phyloP scores from a whole-genome alignment of 2,329 filamentous ascomycete genomes.

The Stenocarpella maydis region DNA sequence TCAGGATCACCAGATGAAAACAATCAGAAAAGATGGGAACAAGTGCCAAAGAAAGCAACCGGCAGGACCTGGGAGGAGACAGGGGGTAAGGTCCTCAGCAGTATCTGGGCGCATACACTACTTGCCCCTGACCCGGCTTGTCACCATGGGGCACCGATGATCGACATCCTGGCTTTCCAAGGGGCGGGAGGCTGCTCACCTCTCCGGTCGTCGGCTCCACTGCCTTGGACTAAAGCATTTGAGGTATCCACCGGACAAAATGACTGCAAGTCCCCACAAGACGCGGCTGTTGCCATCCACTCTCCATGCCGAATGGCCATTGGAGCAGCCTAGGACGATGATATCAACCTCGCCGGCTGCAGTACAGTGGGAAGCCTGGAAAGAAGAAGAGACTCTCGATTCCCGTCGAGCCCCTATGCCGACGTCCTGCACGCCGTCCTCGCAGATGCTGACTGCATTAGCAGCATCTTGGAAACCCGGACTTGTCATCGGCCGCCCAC shows the following conservation, averaged over 20 bases:
- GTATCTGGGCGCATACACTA: slow-evolving; percentile 18
- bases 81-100: not conserved
- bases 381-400: not conserved
- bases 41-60: not conserved
- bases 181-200: not conserved
- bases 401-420: not conserved
- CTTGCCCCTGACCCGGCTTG: slow-evolving; percentile 13
- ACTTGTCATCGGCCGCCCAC: slow-evolving; percentile 21
- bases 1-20: slow-evolving; percentile 20
- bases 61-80: not conserved
- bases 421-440: not conserved
- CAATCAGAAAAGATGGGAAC: slow-evolving; percentile 24
- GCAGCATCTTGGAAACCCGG: not conserved
- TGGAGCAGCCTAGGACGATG: not conserved
- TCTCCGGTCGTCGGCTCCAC: slow-evolving; percentile 31
- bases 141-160: slow-evolving; percentile 24
- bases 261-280: slow-evolving; percentile 23
- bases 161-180: slow-evolving; percentile 8
- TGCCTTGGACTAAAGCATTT: no score
- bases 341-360: not conserved
- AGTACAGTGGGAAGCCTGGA: not conserved
- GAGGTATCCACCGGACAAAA: slow-evolving; percentile 2
- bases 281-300: slow-evolving; percentile 1
- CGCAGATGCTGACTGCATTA: not conserved
- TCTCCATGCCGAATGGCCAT: slow-evolving; percentile 10